A percentile compares a stretch with the other conserved stretches of the same genome.
Conservation (phyloP, 768 basidiomycete genomes). For the Phylloporus scabripes region DNA sequence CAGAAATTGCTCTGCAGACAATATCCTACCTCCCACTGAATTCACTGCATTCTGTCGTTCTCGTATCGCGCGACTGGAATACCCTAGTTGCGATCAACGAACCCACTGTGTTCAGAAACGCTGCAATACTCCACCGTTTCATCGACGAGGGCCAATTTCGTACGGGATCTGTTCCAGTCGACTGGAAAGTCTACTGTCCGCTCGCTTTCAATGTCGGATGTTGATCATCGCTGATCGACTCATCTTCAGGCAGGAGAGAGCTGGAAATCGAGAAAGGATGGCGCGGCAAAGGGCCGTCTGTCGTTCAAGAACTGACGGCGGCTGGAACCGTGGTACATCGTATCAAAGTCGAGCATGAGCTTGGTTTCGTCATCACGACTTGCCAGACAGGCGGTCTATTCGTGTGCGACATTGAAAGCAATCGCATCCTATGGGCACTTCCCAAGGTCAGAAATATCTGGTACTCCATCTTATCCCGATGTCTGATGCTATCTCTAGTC, state of each 20-base stretch:
- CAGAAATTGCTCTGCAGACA: conserved; percentile 51
- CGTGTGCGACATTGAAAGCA: conserved; percentile 51
- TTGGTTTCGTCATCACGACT: conserved; percentile 57
- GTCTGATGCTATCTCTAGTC: conserved; percentile 6
- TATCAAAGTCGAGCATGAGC: conserved; percentile 68
- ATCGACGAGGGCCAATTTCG: conserved; percentile 31
- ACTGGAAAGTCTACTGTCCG: conserved; percentile 62
- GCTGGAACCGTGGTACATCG: conserved; percentile 50
- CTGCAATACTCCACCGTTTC: conserved; percentile 49
- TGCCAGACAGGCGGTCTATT: conserved; percentile 47
- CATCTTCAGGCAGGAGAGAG: conserved; percentile 41
- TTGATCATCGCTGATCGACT: conserved; percentile 9
- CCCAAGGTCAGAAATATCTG: conserved; percentile 39
- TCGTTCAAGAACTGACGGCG: conserved; percentile 29
- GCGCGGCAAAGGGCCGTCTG: conserved; percentile 46
- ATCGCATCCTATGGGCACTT: conserved; percentile 57
- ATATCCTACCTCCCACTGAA: conserved; percentile 47
- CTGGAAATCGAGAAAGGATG: conserved; percentile 46
- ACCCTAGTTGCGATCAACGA: conserved; percentile 45
- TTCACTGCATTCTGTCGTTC: conserved; percentile 33
- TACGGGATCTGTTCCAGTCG: conserved; percentile 26
- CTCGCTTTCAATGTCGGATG: neutral
- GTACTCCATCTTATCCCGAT: neutral
- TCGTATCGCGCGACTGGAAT: conserved; percentile 44
- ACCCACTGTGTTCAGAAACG: conserved; percentile 50